A percentile compares a stretch with the other conserved stretches of the same genome.
phyloP scores from a whole-genome alignment of 768 basidiomycete genomes.

The Rhodotorula toruloides region DNA sequence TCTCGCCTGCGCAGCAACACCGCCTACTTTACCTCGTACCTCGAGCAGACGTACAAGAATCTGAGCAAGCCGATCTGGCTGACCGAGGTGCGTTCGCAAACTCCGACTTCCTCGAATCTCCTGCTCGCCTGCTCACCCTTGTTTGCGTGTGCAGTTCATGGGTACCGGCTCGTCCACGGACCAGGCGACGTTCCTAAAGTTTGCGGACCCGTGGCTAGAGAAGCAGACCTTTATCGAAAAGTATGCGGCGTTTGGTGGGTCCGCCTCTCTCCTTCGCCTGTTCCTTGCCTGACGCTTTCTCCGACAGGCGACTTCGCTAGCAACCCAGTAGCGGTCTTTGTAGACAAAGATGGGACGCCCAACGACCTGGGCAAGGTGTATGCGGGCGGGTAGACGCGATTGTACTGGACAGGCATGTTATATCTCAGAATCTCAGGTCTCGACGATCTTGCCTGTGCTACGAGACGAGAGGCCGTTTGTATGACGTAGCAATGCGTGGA shows the following conservation, averaged over 20 bases:
- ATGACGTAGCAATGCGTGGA: too few relatives aligned
- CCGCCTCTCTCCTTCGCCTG: too few relatives aligned
- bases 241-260: slow-evolving; percentile 25
- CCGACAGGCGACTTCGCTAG: slow-evolving; percentile 14
- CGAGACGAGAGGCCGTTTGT: not conserved
- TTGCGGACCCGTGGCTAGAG: slow-evolving; percentile 17
- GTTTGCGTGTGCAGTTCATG: slow-evolving; percentile 11
- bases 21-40: slow-evolving; percentile 25
- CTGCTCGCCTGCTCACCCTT: not conserved
- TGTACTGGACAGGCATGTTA: not conserved
- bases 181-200: slow-evolving; percentile 3
- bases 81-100: not conserved
- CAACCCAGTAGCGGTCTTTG: slow-evolving; percentile 16
- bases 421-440: not conserved
- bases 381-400: not conserved
- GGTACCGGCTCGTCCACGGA: slow-evolving; percentile 13
- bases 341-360: not conserved
- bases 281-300: not conserved
- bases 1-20: not conserved
- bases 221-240: slow-evolving; percentile 23
- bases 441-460: too few relatives aligned
- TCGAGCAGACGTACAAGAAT: slow-evolving; percentile 1
- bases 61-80: slow-evolving; percentile 23
- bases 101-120: not conserved
- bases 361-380: slow-evolving; percentile 18